Evolutionary conservation across 805 yeast species (phyloP), one percentile per base, ranked within the genome.

Genomic region (Lipomyces chichibuensis): DNA sequence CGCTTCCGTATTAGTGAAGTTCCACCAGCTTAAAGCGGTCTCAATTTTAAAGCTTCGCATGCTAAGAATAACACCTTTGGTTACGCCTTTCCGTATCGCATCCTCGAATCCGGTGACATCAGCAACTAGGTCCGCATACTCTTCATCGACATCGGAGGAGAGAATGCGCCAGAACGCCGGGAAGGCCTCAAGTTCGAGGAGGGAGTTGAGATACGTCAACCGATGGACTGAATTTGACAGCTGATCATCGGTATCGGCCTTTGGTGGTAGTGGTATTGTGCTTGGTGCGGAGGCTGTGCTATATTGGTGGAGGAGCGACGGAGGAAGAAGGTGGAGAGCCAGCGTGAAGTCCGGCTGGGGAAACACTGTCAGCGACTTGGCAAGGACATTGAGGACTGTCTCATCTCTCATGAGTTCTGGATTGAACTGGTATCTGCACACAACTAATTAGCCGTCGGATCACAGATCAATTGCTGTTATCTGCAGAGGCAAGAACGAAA

Each of bases 251-350:
- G 55, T 46, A 54, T 61, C 60, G 2, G 64, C 57, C 11, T 52
- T 25, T 2, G 70, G 70, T 13, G 69, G 63, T 51, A 63, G 63
- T 0, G 71, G 72, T 2, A 71, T 63, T 14, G 62, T 65, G 39
- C 69, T 66, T 17, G 71, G 61, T 4, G 74, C 46, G 6, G 62
- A 13, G 23, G 33, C 55, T n/a, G 69, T 25, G 33, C 60, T 56
- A 61, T 63, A 60, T 5, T 62, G 23, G 39, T 43, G 57, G 52
- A 79, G 72, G 7, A 79, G 79, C 49, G 77, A 76, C 13, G 83
- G 74, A 25, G 85, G 85, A 58, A 83, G 76, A 35, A 83, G 75
- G 66, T 83, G 85, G 58, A 83, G 75, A 63, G 80, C 81, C 51
- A 82, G 73, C 49, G 80, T 72, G 75, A 83, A 83, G 69, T 83